phyloP scores from a whole-genome alignment of 495 filamentous ascomycete genomes.

The Penicillium roqueforti region DNA sequence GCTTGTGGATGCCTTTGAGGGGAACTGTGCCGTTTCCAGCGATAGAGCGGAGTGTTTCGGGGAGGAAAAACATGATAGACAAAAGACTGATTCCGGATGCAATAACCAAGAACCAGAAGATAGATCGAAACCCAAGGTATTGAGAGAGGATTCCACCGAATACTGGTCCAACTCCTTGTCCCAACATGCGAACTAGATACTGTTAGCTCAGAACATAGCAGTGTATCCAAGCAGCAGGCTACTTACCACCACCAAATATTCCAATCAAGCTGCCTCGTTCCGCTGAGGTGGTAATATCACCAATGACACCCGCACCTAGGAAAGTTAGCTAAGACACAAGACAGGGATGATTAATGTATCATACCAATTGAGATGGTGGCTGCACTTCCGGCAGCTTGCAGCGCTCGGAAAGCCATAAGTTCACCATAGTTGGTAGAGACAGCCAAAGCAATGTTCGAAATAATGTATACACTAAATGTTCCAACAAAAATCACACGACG shows the following conservation, averaged over 20 bases:
- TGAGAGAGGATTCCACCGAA: conserved; percentile 62
- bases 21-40: conserved; percentile 63
- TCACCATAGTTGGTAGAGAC: conserved; percentile 59
- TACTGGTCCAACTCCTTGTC: conserved; percentile 57
- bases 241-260: conserved; percentile 37
- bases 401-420: conserved; percentile 57
- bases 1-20: conserved; percentile 35
- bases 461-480: conserved; percentile 39
- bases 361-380: conserved; percentile 45
- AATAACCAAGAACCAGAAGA: conserved; percentile 72
- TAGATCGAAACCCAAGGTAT: conserved; percentile 62
- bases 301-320: conserved; percentile 37
- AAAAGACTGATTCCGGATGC: conserved; percentile 45
- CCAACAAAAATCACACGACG: conserved; percentile 40
- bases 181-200: conserved; percentile 37
- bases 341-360: background rate
- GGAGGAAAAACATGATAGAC: conserved; percentile 55
- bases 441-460: conserved; percentile 59
- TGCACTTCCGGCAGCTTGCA: conserved; percentile 61
- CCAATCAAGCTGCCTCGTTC: conserved; percentile 40
- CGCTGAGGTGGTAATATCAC: conserved; percentile 36
- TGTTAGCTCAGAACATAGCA: conserved; percentile 1
- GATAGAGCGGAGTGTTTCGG: conserved; percentile 66
- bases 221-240: background rate
- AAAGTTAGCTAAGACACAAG: conserved; percentile 1